These are phyloP conservation scores for Neurospora intermedia DNA, from an alignment of 495 filamentous ascomycete genomes.

Conservation along the genomic window DNA sequence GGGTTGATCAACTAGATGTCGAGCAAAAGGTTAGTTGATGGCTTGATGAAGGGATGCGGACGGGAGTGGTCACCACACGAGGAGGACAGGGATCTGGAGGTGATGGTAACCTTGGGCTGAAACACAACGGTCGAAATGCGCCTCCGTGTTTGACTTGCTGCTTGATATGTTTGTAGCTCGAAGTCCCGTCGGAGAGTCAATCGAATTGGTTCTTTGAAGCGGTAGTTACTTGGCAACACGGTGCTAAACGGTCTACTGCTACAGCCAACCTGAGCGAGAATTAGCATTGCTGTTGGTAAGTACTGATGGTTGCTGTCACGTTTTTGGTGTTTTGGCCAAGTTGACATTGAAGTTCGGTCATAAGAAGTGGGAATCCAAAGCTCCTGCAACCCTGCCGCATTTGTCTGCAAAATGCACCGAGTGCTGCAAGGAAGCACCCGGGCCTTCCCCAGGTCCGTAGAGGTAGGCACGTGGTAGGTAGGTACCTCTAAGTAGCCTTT, in stretches of 20 bases:
- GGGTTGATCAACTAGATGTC: slow-evolving; percentile 24
- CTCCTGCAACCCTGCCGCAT: neutral
- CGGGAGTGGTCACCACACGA: neutral
- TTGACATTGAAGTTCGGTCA: too few species aligned
- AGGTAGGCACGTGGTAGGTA: too few species aligned
- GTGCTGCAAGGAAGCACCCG: neutral
- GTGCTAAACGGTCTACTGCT: neutral
- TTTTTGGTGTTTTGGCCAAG: neutral
- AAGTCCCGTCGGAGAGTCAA: neutral
- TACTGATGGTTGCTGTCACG: neutral
- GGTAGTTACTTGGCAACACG: neutral
- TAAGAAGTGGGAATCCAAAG: neutral
- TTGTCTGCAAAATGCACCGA: neutral
- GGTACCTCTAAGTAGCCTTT: neutral
- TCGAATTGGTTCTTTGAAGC: neutral
- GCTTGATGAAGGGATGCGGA: neutral
- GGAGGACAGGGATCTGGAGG: neutral
- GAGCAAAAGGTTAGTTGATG: neutral
- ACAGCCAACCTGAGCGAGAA: too few species aligned
- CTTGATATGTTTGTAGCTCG: neutral
- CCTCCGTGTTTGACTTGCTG: neutral
- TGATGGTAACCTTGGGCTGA: neutral
- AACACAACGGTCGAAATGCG: neutral
- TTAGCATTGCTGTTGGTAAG: neutral
- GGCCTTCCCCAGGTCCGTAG: too few species aligned